Conservation (phyloP, 2,329 filamentous ascomycete species). For the Septoria petroselini region DNA sequence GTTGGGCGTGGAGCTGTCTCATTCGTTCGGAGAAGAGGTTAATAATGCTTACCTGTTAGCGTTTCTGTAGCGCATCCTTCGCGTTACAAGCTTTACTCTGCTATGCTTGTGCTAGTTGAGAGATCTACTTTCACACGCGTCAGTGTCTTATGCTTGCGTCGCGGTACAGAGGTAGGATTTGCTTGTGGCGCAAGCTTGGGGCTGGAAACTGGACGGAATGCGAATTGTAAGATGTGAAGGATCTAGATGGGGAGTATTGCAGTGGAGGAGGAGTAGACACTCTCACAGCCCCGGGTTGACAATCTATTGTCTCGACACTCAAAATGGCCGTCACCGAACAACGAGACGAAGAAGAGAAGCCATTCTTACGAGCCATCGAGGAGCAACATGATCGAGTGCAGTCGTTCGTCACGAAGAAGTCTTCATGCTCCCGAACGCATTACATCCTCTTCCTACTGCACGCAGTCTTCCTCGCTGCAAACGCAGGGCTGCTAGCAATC, state of each 20-base stretch:
- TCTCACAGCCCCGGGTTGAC: no score
- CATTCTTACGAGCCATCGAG: conserved; percentile 8
- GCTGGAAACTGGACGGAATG: no score
- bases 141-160: not conserved
- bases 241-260: not conserved
- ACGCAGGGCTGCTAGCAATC: conserved; percentile 12
- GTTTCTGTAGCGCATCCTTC: not conserved
- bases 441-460: conserved; percentile 13
- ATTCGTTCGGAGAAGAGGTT: not conserved
- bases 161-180: no score
- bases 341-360: conserved; percentile 19
- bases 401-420: not conserved
- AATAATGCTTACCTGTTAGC: no score
- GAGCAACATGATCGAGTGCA: not conserved
- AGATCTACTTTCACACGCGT: not conserved
- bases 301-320: no score
- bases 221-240: not conserved
- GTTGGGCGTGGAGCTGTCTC: not conserved
- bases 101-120: not conserved
- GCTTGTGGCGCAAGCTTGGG: no score
- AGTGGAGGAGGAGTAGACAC: no score
- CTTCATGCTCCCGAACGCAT: conserved; percentile 10
- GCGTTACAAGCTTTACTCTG: not conserved
- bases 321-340: conserved; percentile 8
- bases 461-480: conserved; percentile 14